Percentiles rank a stretch among this genome's conserved stretches.
These are phyloP conservation scores for Magnolia kwangsiensis DNA, from an alignment of 164 flowering plant genomes.

Conservation along the genomic window DNA sequence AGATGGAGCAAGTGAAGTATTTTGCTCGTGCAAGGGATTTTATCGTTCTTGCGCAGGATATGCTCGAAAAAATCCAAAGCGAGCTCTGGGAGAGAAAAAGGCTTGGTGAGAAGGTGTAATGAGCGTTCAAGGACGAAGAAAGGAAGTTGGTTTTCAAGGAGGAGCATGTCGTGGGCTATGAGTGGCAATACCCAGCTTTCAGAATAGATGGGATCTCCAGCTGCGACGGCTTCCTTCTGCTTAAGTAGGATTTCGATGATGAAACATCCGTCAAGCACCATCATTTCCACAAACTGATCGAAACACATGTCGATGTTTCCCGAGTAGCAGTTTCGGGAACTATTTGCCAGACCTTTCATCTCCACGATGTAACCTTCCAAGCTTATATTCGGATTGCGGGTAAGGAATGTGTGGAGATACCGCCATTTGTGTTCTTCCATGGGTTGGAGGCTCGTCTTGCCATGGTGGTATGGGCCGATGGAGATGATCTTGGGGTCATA, in stretches of 20 bases:
- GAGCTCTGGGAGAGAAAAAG: background rate
- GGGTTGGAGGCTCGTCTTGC: slow-evolving; percentile 1
- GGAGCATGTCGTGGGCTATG: background rate
- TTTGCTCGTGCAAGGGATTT: background rate
- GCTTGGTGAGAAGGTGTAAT: background rate
- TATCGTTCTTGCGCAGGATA: background rate
- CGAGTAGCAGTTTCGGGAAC: slow-evolving; percentile 1
- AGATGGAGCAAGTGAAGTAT: slow-evolving; percentile 7
- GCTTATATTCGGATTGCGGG: background rate
- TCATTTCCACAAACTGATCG: slow-evolving; percentile 7
- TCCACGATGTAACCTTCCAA: background rate
- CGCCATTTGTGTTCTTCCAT: slow-evolving; percentile 21
- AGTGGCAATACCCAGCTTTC: background rate
- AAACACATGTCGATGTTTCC: background rate
- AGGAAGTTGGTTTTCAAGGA: slow-evolving; percentile 10
- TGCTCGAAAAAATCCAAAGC: background rate
- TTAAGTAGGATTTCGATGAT: slow-evolving; percentile 1
- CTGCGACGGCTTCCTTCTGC: background rate
- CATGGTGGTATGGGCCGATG: slow-evolving; percentile 23
- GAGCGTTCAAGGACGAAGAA: slow-evolving; percentile 3
- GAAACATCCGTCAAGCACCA: slow-evolving; percentile 12
- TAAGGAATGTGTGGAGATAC: background rate
- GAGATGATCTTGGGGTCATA: slow-evolving; percentile 17
- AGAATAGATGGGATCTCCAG: background rate
- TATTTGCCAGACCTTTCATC: background rate